Percentiles rank a stretch among this genome's conserved stretches.
Conservation (phyloP, 2,329 filamentous ascomycete genomes). For the Acephala macrosclerotiorum region DNA sequence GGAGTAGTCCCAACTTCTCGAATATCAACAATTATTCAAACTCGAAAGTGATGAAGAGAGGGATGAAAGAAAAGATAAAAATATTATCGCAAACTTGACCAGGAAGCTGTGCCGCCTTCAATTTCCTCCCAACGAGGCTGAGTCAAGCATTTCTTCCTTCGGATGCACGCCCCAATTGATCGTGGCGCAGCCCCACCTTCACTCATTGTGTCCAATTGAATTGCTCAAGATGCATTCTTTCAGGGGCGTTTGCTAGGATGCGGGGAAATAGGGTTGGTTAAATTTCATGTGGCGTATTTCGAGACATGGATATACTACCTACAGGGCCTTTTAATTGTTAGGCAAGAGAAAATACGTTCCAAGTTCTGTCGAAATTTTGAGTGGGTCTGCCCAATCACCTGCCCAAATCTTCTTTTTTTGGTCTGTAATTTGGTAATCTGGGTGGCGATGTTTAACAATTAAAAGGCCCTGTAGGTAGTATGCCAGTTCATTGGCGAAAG, state of each 20-base stretch:
- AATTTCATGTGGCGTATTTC: not conserved
- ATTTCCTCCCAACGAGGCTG: conserved; percentile 3
- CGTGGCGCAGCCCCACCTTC: conserved; percentile 6
- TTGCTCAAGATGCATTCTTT: not conserved
- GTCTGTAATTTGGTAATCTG: too few species aligned
- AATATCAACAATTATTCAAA: not conserved
- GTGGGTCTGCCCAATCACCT: too few species aligned
- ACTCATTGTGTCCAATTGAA: not conserved
- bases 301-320: not conserved
- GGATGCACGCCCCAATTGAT: not conserved
- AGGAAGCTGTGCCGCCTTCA: not conserved
- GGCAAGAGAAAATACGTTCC: too few species aligned
- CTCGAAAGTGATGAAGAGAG: not conserved
- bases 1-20: not conserved
- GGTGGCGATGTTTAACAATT: too few species aligned
- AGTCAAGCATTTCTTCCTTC: conserved; percentile 2
- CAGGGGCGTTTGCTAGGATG: not conserved
- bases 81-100: not conserved
- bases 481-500: too few species aligned
- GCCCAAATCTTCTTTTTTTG: too few species aligned
- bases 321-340: too few species aligned
- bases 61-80: not conserved
- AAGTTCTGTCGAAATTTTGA: too few species aligned
- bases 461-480: too few species aligned
- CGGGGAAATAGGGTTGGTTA: not conserved